Evolutionary conservation across 768 basidiomycete species (phyloP), one percentile per base, ranked within the genome.

Genomic region (Pisolithus microcarpus): DNA sequence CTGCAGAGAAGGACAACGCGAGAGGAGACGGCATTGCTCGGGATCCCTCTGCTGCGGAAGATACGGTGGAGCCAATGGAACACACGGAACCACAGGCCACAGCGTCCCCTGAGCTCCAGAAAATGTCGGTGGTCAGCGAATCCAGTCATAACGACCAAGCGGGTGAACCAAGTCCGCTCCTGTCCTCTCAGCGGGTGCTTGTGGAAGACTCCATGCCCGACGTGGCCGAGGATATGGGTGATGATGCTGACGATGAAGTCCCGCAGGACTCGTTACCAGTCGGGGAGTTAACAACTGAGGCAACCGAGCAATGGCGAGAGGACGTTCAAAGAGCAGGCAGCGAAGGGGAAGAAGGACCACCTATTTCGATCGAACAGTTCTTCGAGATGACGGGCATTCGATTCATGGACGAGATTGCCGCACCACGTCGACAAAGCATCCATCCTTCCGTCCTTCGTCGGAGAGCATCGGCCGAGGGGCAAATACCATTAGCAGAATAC

Each of bases 331-430:
- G 66, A 39, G 65, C 66, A 7, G 71, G 65, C n/a, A 61, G 67
- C 43, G 66, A 63, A 7, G 74, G 73, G 45, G 74, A 75, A 36
- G 79, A 79, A 47, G 67, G 58, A 36, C 79, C 80, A 36, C 70
- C 76, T n/a, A 85, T 91, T 61, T 87, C 87, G 0, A 86, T 91
- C 42, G 78, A 81, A 28, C 82, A 88, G 52, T 91, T 91, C 71
- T 84, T 91, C 56, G 71, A 75, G 34, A 81, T 89, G 76, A 90
- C 88, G 2, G 79, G 78, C 3, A 82, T 91, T 57, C 81, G 78
- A 51, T 91, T 91, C 64, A 87, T 91, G 85, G 88, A 91, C 50
- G 82, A 88, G 54, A 69, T 90, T 10, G 79, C 84, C 10, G 84
- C 80, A 28, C 86, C 88, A n/a, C 77, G 88, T 18, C 82, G 85